Evolutionary conservation across 2,329 filamentous ascomycete species (phyloP).

Genomic region (Trichoderma sp.): DNA sequence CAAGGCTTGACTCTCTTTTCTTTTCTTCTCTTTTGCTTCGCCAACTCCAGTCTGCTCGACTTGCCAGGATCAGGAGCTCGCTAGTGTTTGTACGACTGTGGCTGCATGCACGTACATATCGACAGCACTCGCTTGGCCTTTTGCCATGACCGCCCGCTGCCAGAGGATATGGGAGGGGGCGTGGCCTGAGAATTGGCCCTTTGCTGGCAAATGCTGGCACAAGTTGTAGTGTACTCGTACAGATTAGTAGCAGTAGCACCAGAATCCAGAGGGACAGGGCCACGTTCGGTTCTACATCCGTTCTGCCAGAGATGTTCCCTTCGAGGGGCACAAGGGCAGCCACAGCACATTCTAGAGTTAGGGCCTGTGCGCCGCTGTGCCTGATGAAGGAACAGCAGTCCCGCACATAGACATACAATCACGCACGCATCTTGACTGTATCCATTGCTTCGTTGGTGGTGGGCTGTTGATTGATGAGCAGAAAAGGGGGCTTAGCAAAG

Average conservation of each 20-base stretch:
- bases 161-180: conserved; percentile 12
- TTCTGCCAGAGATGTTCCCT: neutral
- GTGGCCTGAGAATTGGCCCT: conserved; percentile 3
- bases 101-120: conserved; percentile 16
- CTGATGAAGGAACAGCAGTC: conserved; percentile 18
- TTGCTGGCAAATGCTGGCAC: neutral
- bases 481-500: neutral
- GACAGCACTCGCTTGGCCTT: conserved; percentile 14
- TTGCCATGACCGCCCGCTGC: conserved; percentile 18
- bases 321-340: neutral
- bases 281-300: conserved; percentile 24
- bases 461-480: neutral
- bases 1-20: neutral
- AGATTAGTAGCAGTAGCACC: neutral
- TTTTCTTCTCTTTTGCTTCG: neutral
- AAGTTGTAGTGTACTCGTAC: neutral
- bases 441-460: neutral
- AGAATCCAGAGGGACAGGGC: conserved; percentile 15
- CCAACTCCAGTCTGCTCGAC: neutral
- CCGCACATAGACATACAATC: neutral
- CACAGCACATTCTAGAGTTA: neutral
- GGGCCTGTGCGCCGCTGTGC: conserved; percentile 19
- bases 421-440: neutral
- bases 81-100: conserved; percentile 6
- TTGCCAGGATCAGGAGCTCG: neutral